Percentiles rank a stretch among this genome's conserved stretches.
Conservation (phyloP, 108 stramenopile species). For the Asterionellopsis glacialis region DNA sequence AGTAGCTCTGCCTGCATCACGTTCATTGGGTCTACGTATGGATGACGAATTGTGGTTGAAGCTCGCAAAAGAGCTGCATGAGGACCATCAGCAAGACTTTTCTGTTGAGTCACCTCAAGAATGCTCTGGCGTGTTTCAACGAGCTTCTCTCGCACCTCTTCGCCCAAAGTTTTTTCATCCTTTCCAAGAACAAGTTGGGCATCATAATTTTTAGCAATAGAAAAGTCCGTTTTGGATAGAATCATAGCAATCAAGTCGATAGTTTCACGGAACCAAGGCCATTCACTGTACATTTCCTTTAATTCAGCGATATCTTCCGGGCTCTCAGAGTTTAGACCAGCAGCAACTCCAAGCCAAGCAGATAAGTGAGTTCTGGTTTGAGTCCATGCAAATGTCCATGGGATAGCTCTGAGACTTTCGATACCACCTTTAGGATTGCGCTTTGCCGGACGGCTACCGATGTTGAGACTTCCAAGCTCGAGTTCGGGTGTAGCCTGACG, state of each 20-base stretch:
- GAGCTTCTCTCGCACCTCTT: constrained; percentile 76
- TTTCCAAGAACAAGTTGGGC: constrained; percentile 66
- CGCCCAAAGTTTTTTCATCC: constrained; percentile 65
- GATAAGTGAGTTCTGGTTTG: constrained; percentile 92
- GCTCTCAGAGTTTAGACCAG: constrained; percentile 58
- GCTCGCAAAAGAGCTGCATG: constrained; percentile 86
- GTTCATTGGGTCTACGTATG: constrained; percentile 97
- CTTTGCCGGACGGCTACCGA: constrained; percentile 94
- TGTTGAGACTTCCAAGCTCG: constrained; percentile 87
- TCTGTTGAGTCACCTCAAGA: constrained; percentile 73
- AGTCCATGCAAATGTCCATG: constrained; percentile 98
- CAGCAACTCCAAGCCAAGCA: constrained; percentile 97
- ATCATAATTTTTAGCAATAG: constrained; percentile 92
- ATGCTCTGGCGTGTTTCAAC: constrained; percentile 81
- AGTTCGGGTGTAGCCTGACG: constrained; percentile 96
- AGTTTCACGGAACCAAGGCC: constrained; percentile 94
- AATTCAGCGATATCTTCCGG: constrained; percentile 49
- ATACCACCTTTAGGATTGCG: constrained; percentile 95
- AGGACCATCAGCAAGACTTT: constrained; percentile 60
- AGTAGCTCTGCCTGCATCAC: constrained; percentile 93
- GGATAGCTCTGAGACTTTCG: constrained; percentile 93
- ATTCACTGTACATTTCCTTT: constrained; percentile 87
- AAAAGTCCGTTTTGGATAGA: constrained; percentile 90
- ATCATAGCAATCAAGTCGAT: constrained; percentile 95
- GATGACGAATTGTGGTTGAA: constrained; percentile 80